Base-by-base conservation (phyloP, 371 early-diverging fungal genomes). In the Sanchytrium tribonematis region DNA sequence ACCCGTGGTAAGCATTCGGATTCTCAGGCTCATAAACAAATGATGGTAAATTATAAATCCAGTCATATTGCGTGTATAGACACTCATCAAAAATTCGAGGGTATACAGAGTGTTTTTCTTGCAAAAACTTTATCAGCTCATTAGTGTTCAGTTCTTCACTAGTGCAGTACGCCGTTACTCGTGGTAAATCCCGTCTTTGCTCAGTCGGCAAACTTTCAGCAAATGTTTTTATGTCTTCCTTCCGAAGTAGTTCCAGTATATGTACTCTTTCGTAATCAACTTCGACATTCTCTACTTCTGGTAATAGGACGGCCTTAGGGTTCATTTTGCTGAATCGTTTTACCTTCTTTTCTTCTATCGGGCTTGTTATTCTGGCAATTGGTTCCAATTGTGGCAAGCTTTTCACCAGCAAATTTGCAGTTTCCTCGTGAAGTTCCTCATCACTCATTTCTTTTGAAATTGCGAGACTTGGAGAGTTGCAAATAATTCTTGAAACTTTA, bases 121-220 rank as follows among this genome's bases (percentile, higher is more conserved):
- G 48, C 12, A 48, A 22, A 48, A 48, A 48, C 48, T 48, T 48
- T 12, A 48, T 48, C 22, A 48, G 22, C 22, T 48, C 48, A 48
- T 48, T 48, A 5, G 22, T 48, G 22, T 48, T 48, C 48, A 48
- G 48, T 48, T 48, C 48, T 48, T 48, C 48, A 48, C 12, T 12
- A 48, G 90, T 88, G 71, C 91, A 93, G 71, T 91, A 94, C 0
- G 93, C 91, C 0, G 93, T 89, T 17, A 89, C 92, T 31, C 93
- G 76, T 12, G 88, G 85, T 29, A 87, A 76, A 30, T 30, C 5
- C 5, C 16, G 12, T 5, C 27, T 1, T 31, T 67, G 31, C 1
- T 16, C 30, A 67, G 31, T 28, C 16, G 12, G 5, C 48, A 48
- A 22, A 22, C 12, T 12, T 48, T 48, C 48, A 12, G 48, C 48